Evolutionary conservation across 1,139 yeast species (phyloP), one percentile per base, ranked within the genome.

Genomic region (Suhomyces guaymorum): DNA sequence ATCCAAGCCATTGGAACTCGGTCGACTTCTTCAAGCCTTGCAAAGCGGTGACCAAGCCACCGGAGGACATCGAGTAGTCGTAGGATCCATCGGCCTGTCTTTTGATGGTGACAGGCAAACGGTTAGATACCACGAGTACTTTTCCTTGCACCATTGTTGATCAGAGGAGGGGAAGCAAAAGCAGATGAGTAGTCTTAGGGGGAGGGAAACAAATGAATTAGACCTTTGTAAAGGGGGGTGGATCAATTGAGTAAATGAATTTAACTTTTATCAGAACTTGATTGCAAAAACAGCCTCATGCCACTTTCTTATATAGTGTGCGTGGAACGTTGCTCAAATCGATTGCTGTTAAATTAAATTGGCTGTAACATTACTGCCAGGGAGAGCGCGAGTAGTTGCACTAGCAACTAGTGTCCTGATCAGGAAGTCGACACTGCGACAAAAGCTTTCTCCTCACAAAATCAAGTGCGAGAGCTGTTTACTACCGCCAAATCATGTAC

Each of bases 1-100:
- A 94, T 13, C 99, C 99, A 51, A 87, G 80, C 99, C 99, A 94
- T 57, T 87, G 94, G 63, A 92, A 92, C 42, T 85, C 83, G 10
- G 92, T 82, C 9, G 82, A 66, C 51, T 87, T 86, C 59, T 88
- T 87, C 38, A 94, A 67, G 1, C 98, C 97, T 51, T 90, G 95
- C 27, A 94, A 67, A 0, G 97, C 98, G 1, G 97, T 88, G 20
- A 94, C 98, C 34, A 94, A 74, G 1, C 99, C 99, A 12, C 99
- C 99, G 3, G 96, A 86, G 9, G 97, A 89, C 97, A 92, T 87
- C 34, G 81, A 67, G 53, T 82, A 82, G 36, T 62, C 55, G 57
- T 85, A 86, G 30, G 80, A 70, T 1, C 86, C 89, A 23, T 66
- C 63, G 4, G 63, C 50, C n/a, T 75, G 71, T 40, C 87, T 73